Percentiles rank a stretch among this genome's conserved stretches.
Evolutionary conservation across 2,329 filamentous ascomycete genomes (phyloP).

Genomic region (Pyrenochaeta sp.): DNA sequence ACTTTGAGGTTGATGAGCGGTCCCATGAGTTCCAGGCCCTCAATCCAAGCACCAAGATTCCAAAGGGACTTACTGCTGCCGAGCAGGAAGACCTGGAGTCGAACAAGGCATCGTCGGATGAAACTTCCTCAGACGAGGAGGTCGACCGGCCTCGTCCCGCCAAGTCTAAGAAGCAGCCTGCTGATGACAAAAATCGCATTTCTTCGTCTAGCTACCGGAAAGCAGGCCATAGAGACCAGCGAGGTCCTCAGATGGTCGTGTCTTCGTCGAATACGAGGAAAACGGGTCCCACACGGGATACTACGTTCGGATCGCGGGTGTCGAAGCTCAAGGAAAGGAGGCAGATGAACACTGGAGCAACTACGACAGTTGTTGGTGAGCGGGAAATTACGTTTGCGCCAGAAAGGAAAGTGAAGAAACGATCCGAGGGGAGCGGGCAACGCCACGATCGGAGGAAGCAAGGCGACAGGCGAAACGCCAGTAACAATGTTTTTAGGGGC

Average conservation of each 20-base stretch:
- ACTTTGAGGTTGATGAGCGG: slow-evolving; percentile 89
- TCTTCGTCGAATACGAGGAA: slow-evolving; percentile 57
- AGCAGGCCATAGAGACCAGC: slow-evolving; percentile 58
- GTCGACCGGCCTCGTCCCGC: slow-evolving; percentile 29
- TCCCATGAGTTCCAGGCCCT: slow-evolving; percentile 86
- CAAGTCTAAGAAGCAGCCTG: slow-evolving; percentile 34
- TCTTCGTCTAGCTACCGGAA: slow-evolving; percentile 73
- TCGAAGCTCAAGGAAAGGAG: slow-evolving; percentile 46
- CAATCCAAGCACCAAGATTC: slow-evolving; percentile 81
- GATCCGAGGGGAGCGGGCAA: slow-evolving; percentile 25
- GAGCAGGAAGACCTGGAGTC: slow-evolving; percentile 66
- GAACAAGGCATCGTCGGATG: slow-evolving; percentile 46
- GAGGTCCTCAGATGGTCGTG: slow-evolving; percentile 62
- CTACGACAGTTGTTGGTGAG: slow-evolving; percentile 56
- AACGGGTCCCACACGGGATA: slow-evolving; percentile 57
- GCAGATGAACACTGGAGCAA: slow-evolving; percentile 19
- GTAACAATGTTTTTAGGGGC: slow-evolving; percentile 76
- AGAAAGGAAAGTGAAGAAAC: slow-evolving; percentile 56
- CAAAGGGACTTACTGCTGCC: slow-evolving; percentile 64
- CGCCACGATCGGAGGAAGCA: slow-evolving; percentile 53
- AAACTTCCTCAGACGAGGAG: slow-evolving; percentile 45
- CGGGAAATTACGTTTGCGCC: slow-evolving; percentile 79
- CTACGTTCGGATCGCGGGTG: slow-evolving; percentile 67
- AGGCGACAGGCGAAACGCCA: slow-evolving; percentile 73
- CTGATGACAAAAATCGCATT: slow-evolving; percentile 53